These are phyloP conservation scores for Vanilla planifolia DNA, from an alignment of 106 monocot species.

Conservation along the genomic window DNA sequence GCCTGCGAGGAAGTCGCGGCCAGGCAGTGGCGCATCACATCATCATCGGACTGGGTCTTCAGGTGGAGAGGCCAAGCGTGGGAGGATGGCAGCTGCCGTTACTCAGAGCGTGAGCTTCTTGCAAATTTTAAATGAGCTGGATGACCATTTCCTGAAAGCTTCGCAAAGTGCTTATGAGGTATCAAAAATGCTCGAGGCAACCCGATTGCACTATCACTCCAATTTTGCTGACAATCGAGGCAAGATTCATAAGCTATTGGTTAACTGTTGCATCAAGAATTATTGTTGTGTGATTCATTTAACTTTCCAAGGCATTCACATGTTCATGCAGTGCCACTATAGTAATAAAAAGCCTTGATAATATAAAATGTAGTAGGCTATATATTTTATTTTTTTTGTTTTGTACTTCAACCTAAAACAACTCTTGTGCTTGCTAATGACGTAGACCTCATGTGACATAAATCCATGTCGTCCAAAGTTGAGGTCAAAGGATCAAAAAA, in stretches of 20 bases:
- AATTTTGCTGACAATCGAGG: constrained; percentile 85
- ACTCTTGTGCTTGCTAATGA: too few relatives aligned
- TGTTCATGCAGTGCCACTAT: too few relatives aligned
- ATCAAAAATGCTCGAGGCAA: constrained; percentile 77
- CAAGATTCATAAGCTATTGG: constrained; percentile 3
- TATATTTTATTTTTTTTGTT: too few relatives aligned
- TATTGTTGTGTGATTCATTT: too few relatives aligned
- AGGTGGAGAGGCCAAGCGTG: constrained; percentile 20
- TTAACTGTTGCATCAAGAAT: not conserved
- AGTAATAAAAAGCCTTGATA: too few relatives aligned
- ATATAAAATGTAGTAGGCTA: too few relatives aligned
- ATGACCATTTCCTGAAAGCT: constrained; percentile 80
- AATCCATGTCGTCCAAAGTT: too few relatives aligned
- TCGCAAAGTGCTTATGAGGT: constrained; percentile 64
- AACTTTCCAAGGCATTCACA: too few relatives aligned
- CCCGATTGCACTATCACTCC: constrained; percentile 84
- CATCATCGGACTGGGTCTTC: constrained; percentile 29
- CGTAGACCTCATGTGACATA: too few relatives aligned
- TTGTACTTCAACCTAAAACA: too few relatives aligned
- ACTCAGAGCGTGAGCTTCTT: constrained; percentile 20
- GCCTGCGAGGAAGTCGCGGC: constrained; percentile 15
- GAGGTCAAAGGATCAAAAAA: too few relatives aligned
- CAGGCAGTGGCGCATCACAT: constrained; percentile 16
- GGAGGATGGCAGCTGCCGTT: constrained; percentile 17
- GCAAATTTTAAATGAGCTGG: constrained; percentile 48